These are phyloP conservation scores for Nothophytophthora sp. DNA, from an alignment of 352 stramenopile genomes.

Conservation along the genomic window DNA sequence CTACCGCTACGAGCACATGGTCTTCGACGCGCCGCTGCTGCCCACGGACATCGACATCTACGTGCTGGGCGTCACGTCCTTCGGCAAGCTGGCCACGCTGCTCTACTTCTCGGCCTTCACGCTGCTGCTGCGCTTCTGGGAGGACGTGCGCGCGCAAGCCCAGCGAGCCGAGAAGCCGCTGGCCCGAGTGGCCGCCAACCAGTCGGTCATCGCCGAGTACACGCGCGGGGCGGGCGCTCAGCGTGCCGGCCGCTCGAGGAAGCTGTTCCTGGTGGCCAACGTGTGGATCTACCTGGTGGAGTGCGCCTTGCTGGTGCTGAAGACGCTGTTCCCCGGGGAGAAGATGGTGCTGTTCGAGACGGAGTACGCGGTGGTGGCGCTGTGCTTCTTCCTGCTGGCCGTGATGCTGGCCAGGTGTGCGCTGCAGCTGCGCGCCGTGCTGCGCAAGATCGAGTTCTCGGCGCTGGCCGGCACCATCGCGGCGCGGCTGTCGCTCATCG, in stretches of 20 bases:
- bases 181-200: slow-evolving; percentile 60
- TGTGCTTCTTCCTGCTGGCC: slow-evolving; percentile 78
- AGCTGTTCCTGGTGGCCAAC: slow-evolving; percentile 79
- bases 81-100: slow-evolving; percentile 75
- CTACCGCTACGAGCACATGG: slow-evolving; percentile 74
- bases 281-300: slow-evolving; percentile 86
- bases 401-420: slow-evolving; percentile 65
- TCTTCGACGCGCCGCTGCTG: slow-evolving; percentile 67
- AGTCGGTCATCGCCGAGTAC: slow-evolving; percentile 77
- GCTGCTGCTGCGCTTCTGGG: slow-evolving; percentile 79
- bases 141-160: slow-evolving; percentile 67
- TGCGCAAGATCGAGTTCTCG: slow-evolving; percentile 82
- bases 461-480: slow-evolving; percentile 57
- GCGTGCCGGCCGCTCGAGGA: slow-evolving; percentile 48
- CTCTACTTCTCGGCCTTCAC: slow-evolving; percentile 86
- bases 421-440: slow-evolving; percentile 44
- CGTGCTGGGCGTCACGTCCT: slow-evolving; percentile 75
- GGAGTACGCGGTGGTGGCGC: slow-evolving; percentile 70
- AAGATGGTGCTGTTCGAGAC: slow-evolving; percentile 68
- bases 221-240: slow-evolving; percentile 47
- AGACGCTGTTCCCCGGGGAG: slow-evolving; percentile 62
- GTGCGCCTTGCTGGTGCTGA: slow-evolving; percentile 64
- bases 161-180: slow-evolving; percentile 55
- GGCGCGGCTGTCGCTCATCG: slow-evolving; percentile 57
- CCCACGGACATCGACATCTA: slow-evolving; percentile 84